Evolutionary conservation across 495 filamentous ascomycete species (phyloP).

Genomic region (Astrothelium subdiscretum): DNA sequence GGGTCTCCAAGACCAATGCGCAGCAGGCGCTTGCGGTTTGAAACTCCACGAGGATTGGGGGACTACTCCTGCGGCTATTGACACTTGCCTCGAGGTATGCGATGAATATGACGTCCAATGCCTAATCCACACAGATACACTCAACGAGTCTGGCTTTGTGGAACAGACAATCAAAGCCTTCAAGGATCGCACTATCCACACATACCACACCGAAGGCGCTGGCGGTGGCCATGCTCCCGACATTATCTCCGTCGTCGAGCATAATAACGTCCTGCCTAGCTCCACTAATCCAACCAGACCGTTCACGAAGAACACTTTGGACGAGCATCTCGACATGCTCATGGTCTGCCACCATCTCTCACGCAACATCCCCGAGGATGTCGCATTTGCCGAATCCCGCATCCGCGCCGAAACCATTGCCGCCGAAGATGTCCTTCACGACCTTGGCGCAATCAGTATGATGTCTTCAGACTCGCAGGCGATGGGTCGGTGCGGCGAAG

Average conservation of each 20-base stretch:
- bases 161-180: slow-evolving; percentile 83
- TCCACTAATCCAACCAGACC: slow-evolving; percentile 91
- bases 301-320: slow-evolving; percentile 84
- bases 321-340: slow-evolving; percentile 96
- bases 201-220: slow-evolving; percentile 96
- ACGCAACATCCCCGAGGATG: slow-evolving; percentile 88
- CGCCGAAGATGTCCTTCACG: slow-evolving; percentile 93
- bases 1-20: slow-evolving; percentile 69
- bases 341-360: slow-evolving; percentile 97
- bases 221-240: slow-evolving; percentile 95
- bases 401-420: slow-evolving; percentile 96
- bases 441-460: slow-evolving; percentile 94
- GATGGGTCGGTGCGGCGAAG: slow-evolving; percentile 95
- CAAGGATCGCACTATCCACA: slow-evolving; percentile 87
- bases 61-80: slow-evolving; percentile 82
- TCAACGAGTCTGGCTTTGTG: slow-evolving; percentile 96
- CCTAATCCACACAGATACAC: slow-evolving; percentile 93
- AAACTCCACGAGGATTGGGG: slow-evolving; percentile 99
- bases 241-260: slow-evolving; percentile 89
- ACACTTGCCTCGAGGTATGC: slow-evolving; percentile 76
- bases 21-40: slow-evolving; percentile 77
- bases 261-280: slow-evolving; percentile 82
- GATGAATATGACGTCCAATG: slow-evolving; percentile 89
- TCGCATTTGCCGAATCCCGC: slow-evolving; percentile 89
- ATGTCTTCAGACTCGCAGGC: slow-evolving; percentile 96